Conservation (phyloP, 306 rosid genomes). For the Rosa multiflora region DNA sequence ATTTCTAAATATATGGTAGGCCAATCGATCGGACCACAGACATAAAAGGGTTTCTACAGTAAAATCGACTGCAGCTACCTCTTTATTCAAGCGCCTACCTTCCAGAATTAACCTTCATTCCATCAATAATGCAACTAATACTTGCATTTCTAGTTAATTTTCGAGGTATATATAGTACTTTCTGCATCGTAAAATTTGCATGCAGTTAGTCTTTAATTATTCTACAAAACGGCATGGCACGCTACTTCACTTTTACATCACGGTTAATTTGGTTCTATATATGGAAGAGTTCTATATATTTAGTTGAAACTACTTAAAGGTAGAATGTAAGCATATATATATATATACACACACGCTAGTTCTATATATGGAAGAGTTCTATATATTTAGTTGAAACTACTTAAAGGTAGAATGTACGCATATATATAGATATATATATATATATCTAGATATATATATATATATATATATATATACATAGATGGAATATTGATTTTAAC, state of each 20-base stretch:
- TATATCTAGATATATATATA: too few species aligned
- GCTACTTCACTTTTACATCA: neutral
- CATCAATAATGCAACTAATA: neutral
- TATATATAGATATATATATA: too few species aligned
- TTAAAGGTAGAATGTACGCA: too few species aligned
- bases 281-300: neutral
- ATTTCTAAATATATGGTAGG: neutral
- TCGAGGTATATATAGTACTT: neutral
- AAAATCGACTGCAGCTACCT: neutral
- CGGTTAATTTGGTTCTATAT: neutral
- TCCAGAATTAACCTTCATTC: neutral
- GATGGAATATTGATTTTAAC: too few species aligned
- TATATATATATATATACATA: too few species aligned
- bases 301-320: too few species aligned
- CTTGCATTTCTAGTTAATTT: neutral
- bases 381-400: too few species aligned
- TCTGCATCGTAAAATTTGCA: neutral
- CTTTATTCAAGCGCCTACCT: conserved; percentile 4
- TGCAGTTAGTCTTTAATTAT: neutral
- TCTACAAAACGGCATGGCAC: neutral
- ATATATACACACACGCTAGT: too few species aligned
- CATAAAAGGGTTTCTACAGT: neutral
- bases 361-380: too few species aligned
- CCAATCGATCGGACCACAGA: neutral
- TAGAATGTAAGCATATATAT: too few species aligned